Evolutionary conservation across 2,329 filamentous ascomycete genomes (phyloP), one percentile per base, ranked within the genome.

Genomic region (Aspergillus novoparasiticus): DNA sequence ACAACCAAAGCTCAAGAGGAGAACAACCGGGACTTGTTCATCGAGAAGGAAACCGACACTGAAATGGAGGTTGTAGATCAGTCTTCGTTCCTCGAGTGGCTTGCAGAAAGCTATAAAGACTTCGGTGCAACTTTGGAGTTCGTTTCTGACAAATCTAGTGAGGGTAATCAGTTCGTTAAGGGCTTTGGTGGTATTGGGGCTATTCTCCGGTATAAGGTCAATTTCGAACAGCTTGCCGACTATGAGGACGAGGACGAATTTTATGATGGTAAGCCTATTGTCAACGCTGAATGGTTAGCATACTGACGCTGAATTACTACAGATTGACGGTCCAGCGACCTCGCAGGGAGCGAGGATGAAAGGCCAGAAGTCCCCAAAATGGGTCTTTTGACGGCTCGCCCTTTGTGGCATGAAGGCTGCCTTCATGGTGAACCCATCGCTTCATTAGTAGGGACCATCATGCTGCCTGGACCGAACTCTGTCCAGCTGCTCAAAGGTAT

Each of bases 111-210:
- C 79, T 98, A 98, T 86, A 96, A 95, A 81, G 93, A 98, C 78
- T 99, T 97, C 76, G 95, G 95, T 82, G 94, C 95, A 59, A 90
- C 89, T 36, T 88, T 99, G 50, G 95, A 99, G 80, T 99, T 99
- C 72, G 95, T 99, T 68, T 97, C 95, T 56, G 96, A 99, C 79
- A 90, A 93, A 69, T 98, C 94, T 65, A 96, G 92, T 65, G 95
- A 99, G 83, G 95, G 95, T 78, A 99, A 99, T 83, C 95, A 99
- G 85, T 99, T 99, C 82, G 95, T 99, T 75, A 98, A 97, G 85
- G 95, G 95, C 68, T 99, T 99, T 77, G 95, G 95, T 89, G 95
- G 95, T 76, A 97, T 99, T 73, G 95, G 95, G 71, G 94, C 94
- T 69, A 90, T 99, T 75, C 89, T 99, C 78, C 93, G 95, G 73